phyloP scores from a whole-genome alignment of 345 rosid species.

The Populus simonii region DNA sequence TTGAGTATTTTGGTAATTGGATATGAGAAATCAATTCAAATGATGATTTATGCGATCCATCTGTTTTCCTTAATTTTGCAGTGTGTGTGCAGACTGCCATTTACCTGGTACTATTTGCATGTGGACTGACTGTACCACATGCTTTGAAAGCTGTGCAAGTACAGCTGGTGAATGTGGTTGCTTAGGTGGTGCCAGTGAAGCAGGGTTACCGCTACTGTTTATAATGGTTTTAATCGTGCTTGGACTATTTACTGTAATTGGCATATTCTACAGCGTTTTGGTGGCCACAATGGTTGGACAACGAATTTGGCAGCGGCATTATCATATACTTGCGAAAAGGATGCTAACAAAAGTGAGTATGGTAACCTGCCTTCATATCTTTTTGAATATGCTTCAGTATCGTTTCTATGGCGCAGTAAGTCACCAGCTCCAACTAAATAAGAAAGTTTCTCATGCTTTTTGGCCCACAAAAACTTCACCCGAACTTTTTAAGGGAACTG shows the following conservation, averaged over 20 bases:
- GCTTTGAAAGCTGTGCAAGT: constrained; percentile 95
- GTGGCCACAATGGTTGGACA: constrained; percentile 99
- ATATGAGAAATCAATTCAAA: not conserved
- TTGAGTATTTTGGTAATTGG: not conserved
- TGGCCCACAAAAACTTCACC: not conserved
- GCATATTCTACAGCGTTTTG: constrained; percentile 92
- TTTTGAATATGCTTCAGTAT: not conserved
- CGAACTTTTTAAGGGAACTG: not conserved
- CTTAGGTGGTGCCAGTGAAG: constrained; percentile 98
- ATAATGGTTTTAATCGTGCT: constrained; percentile 83
- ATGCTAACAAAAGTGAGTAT: constrained; percentile 91
- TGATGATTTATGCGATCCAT: not conserved
- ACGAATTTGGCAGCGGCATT: constrained; percentile 97
- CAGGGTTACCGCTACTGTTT: constrained; percentile 80
- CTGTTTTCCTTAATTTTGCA: constrained; percentile 34
- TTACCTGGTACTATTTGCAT: constrained; percentile 94
- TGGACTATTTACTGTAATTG: constrained; percentile 87
- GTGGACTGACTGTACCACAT: constrained; percentile 99
- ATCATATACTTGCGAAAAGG: constrained; percentile 96
- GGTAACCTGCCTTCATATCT: not conserved
- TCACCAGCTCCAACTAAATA: not conserved
- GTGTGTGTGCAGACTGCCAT: constrained; percentile 98
- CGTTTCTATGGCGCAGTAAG: not conserved
- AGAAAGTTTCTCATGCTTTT: not conserved
- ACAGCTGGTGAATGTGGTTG: constrained; percentile 93